A percentile compares a stretch with the other conserved stretches of the same genome.
Evolutionary conservation across 768 basidiomycete species (phyloP).

Genomic region (Boletus reticuloceps): DNA sequence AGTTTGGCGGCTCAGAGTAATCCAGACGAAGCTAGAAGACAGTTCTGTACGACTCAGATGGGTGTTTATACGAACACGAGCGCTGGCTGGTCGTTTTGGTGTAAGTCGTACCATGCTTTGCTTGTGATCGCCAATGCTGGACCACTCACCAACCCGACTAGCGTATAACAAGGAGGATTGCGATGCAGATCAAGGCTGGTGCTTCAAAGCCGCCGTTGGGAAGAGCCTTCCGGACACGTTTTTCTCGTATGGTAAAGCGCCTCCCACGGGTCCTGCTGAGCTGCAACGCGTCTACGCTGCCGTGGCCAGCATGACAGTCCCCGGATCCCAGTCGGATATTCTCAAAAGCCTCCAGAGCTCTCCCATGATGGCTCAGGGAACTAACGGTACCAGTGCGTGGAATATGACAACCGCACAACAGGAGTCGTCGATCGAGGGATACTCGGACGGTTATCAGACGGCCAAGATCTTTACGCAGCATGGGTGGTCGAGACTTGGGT

Average conservation of each 20-base stretch:
- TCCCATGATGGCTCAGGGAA: not conserved
- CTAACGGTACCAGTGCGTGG: not conserved
- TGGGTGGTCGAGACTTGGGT: constrained; percentile 54
- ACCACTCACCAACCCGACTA: constrained; percentile 18
- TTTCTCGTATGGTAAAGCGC: constrained; percentile 44
- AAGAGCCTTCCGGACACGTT: constrained; percentile 56
- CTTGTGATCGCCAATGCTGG: not conserved
- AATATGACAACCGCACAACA: constrained; percentile 11
- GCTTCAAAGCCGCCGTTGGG: constrained; percentile 61
- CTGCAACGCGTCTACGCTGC: constrained; percentile 21
- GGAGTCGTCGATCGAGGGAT: constrained; percentile 38
- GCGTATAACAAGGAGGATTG: constrained; percentile 65
- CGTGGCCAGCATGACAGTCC: constrained; percentile 11
- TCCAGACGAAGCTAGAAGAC: constrained; percentile 39
- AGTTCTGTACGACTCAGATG: constrained; percentile 61
- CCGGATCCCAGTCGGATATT: constrained; percentile 13
- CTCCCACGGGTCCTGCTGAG: constrained; percentile 17
- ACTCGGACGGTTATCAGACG: constrained; percentile 56
- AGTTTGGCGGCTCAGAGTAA: constrained; percentile 51
- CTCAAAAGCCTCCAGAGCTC: constrained; percentile 4
- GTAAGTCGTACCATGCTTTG: constrained; percentile 34
- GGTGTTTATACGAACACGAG: constrained; percentile 52
- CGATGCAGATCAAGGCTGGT: constrained; percentile 61
- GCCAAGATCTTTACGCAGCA: constrained; percentile 53
- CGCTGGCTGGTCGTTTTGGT: constrained; percentile 72